Base-by-base conservation (phyloP, 2,329 filamentous ascomycete species). In the Alternaria postmessia region DNA sequence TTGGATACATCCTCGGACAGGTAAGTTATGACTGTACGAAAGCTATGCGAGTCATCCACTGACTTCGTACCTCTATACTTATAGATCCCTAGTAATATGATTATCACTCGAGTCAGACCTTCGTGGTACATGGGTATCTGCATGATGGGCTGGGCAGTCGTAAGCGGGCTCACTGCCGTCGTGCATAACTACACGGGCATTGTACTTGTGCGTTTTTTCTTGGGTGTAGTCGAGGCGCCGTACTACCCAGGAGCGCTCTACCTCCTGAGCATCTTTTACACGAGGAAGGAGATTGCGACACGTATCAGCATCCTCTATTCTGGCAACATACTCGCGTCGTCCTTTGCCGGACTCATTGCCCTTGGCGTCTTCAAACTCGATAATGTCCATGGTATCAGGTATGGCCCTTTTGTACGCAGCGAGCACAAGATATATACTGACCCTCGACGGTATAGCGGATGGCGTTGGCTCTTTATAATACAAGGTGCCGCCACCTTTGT, bases 251-350 rank as follows among this genome's bases (percentile, higher is more conserved):
- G 88, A 2, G 85, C 85, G 0, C 79, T 89, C 7, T 81, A 89
- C 53, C 84, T 88, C 42, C 79, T 89, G 30, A 86, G 85, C 0
- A 84, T 88, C 62, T 90, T 87, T 83, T 90, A 90, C 71, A 89
- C 87, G 2, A 82, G 86, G 52, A 83, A 84, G 44, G 75, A 79
- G 58, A 66, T 78, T 46, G 73, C 73, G 6, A 67, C 70, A 2
- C 44, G 64, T 4, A 54, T 68, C 0, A 54, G 55, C 0, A 67
- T 65, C 12, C 44, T 67, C 11, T 65, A 65, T 28, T 34, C 51
- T 48, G 66, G 54, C 38, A 66, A 61, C 26, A 67, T 65, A 22
- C 62, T 68, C 38, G 66, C 64, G 3, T 54, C 57, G 20, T 52
- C 64, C 0, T 68, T 68, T 36, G 59, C 60, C 11, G 64, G 66